Evolutionary conservation across 495 filamentous ascomycete genomes (phyloP), one percentile per base, ranked within the genome.

Genomic region (Penicillium daleae): DNA sequence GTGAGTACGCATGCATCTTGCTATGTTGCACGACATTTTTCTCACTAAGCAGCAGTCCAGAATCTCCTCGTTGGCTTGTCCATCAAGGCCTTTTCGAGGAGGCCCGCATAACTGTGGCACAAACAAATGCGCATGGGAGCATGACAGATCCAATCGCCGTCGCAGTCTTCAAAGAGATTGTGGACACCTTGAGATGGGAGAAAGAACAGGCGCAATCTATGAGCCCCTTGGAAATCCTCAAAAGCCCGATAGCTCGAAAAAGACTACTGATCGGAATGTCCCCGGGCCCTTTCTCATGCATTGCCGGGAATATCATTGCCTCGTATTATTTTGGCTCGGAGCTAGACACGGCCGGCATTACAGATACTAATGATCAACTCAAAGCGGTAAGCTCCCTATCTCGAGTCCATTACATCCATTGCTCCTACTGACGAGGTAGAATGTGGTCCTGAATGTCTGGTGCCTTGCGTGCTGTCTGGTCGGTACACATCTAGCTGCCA

Each of bases 51-150:
- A 39, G 64, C 57, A 78, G 75, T 13, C 83, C 84, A 8, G 84
- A 87, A 70, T 82, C 80, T 6, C 81, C 81, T 1, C 76, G 81
- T 22, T 83, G 81, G 81, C 69, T 83, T 15, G 75, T 76, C 4
- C 66, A 78, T 59, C 56, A 79, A 44, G 80, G 76, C 15, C 63
- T 65, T 27, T 73, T 71, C 27, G 74, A 80, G 15, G 66, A 69
- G 29, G 69, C 69, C 27, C 55, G 63, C 7, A 27, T 71, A 2
- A 73, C 73, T 1, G 75, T 85, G 6, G 82, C 81, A 5, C 79
- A 83, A 56, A 76, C 78, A 7, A 82, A 84, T 58, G 63, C 80
- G 6, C 71, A 82, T 57, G 78, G 82, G 5, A 66, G 80, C 54
- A 26, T 72, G 1, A 57, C 64, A 6, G 65, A 80, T 46, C 80